These are phyloP conservation scores for Solanum corneliomulleri DNA, from an alignment of 257 asterid genomes.

Conservation along the genomic window DNA sequence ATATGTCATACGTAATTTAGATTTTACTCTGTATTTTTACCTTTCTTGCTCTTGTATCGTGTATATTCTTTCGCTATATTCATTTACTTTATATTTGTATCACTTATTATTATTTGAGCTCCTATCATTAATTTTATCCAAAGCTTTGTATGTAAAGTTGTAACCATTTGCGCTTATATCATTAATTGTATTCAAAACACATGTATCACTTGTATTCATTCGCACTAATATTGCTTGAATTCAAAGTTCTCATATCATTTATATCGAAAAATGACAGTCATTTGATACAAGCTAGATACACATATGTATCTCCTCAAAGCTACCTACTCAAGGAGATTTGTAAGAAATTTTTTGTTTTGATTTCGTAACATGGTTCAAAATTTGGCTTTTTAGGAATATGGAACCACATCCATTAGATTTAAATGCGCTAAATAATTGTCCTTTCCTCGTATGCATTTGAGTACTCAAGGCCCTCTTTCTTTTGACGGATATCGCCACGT, in stretches of 20 bases:
- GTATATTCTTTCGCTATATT: background rate
- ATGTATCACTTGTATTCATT: background rate
- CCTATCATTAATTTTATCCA: background rate
- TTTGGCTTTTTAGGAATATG: fast-evolving
- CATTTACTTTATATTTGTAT: background rate
- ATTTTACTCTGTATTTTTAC: no score
- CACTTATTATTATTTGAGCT: background rate
- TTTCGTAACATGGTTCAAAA: no score
- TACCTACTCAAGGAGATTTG: background rate
- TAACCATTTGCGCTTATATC: background rate
- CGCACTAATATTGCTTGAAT: no score
- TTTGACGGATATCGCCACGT: background rate
- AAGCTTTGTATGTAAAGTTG: no score
- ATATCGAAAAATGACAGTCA: no score
- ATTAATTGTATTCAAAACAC: no score
- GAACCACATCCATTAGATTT: no score
- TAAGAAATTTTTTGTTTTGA: no score
- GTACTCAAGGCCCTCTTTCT: background rate
- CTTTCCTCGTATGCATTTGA: background rate
- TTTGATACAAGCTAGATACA: background rate
- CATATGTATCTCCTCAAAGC: background rate
- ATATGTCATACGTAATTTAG: background rate
- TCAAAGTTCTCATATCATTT: no score
- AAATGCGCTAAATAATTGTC: background rate
- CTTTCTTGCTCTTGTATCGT: background rate